Evolutionary conservation across 495 filamentous ascomycete species (phyloP), one percentile per base, ranked within the genome.

Genomic region (Aspergillus biplanus): DNA sequence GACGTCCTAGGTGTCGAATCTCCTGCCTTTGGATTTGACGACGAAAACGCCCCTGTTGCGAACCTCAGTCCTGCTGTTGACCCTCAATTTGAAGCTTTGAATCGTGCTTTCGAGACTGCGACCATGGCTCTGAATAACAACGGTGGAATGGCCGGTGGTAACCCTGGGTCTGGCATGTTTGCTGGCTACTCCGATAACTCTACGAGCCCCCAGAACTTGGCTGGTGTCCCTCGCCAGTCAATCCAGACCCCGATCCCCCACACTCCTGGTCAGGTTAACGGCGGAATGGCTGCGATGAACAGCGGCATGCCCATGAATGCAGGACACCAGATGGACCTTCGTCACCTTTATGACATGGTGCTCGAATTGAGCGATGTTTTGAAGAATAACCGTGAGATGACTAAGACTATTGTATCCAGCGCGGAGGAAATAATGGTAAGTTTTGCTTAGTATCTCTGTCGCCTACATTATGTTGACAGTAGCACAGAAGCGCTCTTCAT

Each of bases 271-370:
- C 82, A 85, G 62, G 80, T 82, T 65, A 89, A 89, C 68, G 84
- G 83, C 50, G 78, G 72, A n/a, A 84, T 88, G 70, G 87, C 86
- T 65, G 86, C 82, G 46, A 77, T 84, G 72, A 85, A 85, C 62
- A 65, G 79, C 16, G 75, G 71, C 21, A 71, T 86, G 55, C 88
- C 90, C 18, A 88, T 89, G 70, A 89, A 88, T 59, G 90, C 91
- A 27, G 91, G 92, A 18, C 91, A 94, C 68, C 90, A 94, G 77
- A 90, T 91, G 78, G 92, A 96, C 72, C 85, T 95, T 63, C 91
- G 92, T 69, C 89, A 91, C 72, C 85, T 96, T 48, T 93, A 92
- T 71, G 83, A 87, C 52, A 89, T 93, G 85, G 89, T 96, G 16
- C 82, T 93, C 60, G 89, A 94, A 71, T 78, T 96, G 65, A 91